A percentile compares a stretch with the other conserved stretches of the same genome.
Evolutionary conservation across 2,329 filamentous ascomycete species (phyloP).

Genomic region (Colletotrichum truncatum): DNA sequence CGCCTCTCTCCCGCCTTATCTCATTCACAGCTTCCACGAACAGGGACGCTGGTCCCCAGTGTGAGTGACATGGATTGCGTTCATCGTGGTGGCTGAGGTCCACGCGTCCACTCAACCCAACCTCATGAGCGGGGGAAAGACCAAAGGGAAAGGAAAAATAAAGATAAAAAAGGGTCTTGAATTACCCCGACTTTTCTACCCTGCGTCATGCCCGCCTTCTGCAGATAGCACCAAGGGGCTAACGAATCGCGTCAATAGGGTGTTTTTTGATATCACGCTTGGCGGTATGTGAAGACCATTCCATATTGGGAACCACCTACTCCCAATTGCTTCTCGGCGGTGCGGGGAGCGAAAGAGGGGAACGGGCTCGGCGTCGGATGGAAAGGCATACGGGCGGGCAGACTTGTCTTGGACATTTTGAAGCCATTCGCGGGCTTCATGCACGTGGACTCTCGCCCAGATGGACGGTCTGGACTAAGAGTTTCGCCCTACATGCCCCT

Average conservation of each 20-base stretch:
- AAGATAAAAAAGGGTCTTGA: background rate
- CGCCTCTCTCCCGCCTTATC: background rate
- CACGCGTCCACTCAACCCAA: slow-evolving; percentile 5
- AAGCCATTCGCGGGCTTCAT: background rate
- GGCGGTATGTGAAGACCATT: slow-evolving; percentile 64
- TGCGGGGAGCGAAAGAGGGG: background rate
- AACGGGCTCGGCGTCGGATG: background rate
- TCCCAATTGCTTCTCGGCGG: background rate
- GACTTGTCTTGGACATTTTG: background rate
- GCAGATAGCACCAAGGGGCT: slow-evolving; percentile 2
- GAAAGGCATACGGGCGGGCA: background rate
- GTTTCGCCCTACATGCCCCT: background rate
- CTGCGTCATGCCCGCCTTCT: background rate
- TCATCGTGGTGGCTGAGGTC: slow-evolving; percentile 13
- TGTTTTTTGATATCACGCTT: slow-evolving; percentile 82
- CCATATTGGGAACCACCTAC: slow-evolving; percentile 40
- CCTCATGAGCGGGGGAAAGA: background rate
- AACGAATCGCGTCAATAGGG: slow-evolving; percentile 46
- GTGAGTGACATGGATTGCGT: background rate
- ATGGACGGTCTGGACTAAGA: background rate
- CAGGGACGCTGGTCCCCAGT: background rate
- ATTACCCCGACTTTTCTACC: background rate
- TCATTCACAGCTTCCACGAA: background rate
- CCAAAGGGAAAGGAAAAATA: no score
- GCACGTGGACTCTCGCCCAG: slow-evolving; percentile 2